These are phyloP conservation scores for Alternaria sp. DNA, from an alignment of 2,329 filamentous ascomycete species.

Conservation along the genomic window DNA sequence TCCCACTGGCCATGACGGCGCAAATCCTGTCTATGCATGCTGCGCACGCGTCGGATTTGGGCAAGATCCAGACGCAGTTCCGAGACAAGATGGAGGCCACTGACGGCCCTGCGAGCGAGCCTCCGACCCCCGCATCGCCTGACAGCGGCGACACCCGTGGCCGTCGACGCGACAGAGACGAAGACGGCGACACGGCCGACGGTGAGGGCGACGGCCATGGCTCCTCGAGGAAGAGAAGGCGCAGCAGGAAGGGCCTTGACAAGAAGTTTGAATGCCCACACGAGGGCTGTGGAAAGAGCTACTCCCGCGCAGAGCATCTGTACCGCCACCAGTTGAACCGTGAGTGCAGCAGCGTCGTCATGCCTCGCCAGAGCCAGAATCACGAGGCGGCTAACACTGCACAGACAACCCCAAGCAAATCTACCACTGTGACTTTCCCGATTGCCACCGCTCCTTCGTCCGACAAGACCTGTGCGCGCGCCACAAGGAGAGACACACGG, in stretches of 20 bases:
- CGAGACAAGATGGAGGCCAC: conserved; percentile 48
- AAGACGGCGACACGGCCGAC: conserved; percentile 39
- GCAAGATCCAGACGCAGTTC: conserved; percentile 46
- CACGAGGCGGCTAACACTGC: conserved; percentile 21
- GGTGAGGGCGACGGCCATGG: conserved; percentile 42
- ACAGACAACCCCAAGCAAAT: conserved; percentile 92
- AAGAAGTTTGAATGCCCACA: conserved; percentile 78
- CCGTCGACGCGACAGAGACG: conserved; percentile 50
- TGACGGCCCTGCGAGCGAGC: conserved; percentile 37
- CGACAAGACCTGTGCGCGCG: conserved; percentile 88
- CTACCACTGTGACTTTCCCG: conserved; percentile 90
- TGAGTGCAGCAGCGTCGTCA: conserved; percentile 54
- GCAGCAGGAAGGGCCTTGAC: conserved; percentile 79
- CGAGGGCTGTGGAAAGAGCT: conserved; percentile 91
- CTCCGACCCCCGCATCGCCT: conserved; percentile 46
- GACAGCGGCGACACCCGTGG: conserved; percentile 49
- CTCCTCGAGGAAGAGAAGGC: conserved; percentile 64
- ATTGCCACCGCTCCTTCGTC: conserved; percentile 90
- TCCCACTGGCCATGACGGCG: conserved; percentile 47
- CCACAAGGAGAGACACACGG: conserved; percentile 60
- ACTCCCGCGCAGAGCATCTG: conserved; percentile 94
- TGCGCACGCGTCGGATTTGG: conserved; percentile 48
- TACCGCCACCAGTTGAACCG: conserved; percentile 96
- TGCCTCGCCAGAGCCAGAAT: neutral
- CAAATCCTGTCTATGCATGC: conserved; percentile 52